Evolutionary conservation across 2,329 filamentous ascomycete species (phyloP).

Genomic region (Diaporthe sp.): DNA sequence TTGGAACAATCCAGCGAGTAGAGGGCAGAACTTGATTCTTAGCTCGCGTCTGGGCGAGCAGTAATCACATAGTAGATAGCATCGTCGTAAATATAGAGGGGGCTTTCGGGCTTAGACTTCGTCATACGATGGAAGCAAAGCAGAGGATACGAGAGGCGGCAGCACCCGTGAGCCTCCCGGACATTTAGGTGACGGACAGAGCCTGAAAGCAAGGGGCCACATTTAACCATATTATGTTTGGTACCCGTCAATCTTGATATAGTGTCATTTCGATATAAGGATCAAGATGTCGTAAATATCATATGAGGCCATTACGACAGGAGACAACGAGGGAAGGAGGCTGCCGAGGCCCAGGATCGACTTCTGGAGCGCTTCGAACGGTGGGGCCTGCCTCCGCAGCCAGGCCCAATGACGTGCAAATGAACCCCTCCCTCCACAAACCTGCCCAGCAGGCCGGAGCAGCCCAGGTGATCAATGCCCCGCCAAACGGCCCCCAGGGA

Average conservation of each 20-base stretch:
- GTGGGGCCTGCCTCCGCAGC: slow-evolving; percentile 20
- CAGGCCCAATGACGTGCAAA: slow-evolving; percentile 31
- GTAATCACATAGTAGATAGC: too few relatives aligned
- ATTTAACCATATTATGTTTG: too few relatives aligned
- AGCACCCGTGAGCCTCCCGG: background rate
- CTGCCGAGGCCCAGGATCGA: background rate
- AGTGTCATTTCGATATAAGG: background rate
- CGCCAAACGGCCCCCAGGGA: slow-evolving; percentile 16
- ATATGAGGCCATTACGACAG: background rate
- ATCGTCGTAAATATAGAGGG: background rate
- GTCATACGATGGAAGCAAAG: background rate
- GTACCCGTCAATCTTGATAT: background rate
- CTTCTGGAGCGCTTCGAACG: background rate
- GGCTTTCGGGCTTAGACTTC: too few relatives aligned
- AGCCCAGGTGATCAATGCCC: slow-evolving; percentile 31
- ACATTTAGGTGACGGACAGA: too few relatives aligned
- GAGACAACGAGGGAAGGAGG: background rate
- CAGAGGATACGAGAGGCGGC: background rate
- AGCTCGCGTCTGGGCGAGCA: background rate
- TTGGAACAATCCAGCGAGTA: background rate
- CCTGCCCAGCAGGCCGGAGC: slow-evolving; percentile 26
- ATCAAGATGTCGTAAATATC: background rate
- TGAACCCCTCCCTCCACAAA: slow-evolving; percentile 21
- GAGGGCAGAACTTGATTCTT: background rate
- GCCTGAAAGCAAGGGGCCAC: too few relatives aligned